phyloP scores from a whole-genome alignment of 768 basidiomycete species.

The Boletus speciosus region DNA sequence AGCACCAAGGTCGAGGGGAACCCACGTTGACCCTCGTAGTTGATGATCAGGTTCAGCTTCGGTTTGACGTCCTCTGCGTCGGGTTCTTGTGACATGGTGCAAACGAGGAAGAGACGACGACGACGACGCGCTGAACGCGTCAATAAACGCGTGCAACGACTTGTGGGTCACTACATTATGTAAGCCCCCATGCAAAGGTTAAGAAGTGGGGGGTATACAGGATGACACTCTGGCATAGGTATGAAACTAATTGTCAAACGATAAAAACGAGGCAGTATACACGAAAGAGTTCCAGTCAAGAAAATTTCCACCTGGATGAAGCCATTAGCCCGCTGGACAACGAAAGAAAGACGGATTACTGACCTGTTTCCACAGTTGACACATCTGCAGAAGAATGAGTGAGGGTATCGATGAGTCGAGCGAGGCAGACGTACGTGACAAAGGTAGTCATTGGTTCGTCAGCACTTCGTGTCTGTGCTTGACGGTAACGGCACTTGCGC shows the following conservation, averaged over 20 bases:
- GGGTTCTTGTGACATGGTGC: constrained; percentile 25
- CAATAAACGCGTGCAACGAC: constrained; percentile 14
- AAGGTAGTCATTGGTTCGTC: constrained; percentile 99
- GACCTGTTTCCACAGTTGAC: constrained; percentile 63
- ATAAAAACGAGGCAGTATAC: constrained; percentile 5
- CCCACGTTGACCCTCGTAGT: constrained; percentile 54
- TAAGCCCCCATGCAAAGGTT: constrained; percentile 5
- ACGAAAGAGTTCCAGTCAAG: constrained; percentile 31
- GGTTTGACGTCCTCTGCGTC: constrained; percentile 58
- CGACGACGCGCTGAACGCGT: constrained; percentile 8
- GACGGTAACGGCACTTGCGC: constrained; percentile 88
- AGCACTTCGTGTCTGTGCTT: constrained; percentile 95
- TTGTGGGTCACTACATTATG: constrained; percentile 12
- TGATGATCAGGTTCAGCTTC: constrained; percentile 60
- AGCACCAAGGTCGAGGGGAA: not conserved
- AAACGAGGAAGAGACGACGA: not conserved
- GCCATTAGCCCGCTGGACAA: not conserved
- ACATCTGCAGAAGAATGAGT: constrained; percentile 41
- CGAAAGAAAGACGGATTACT: constrained; percentile 5
- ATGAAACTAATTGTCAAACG: not conserved
- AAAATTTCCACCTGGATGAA: constrained; percentile 57
- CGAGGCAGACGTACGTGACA: constrained; percentile 61
- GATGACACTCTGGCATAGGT: constrained; percentile 9
- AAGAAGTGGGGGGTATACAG: constrained; percentile 18
- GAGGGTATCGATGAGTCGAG: not conserved